Conservation (phyloP, 2,329 filamentous ascomycete species). For the Ceratocystis cacaofunesta region DNA sequence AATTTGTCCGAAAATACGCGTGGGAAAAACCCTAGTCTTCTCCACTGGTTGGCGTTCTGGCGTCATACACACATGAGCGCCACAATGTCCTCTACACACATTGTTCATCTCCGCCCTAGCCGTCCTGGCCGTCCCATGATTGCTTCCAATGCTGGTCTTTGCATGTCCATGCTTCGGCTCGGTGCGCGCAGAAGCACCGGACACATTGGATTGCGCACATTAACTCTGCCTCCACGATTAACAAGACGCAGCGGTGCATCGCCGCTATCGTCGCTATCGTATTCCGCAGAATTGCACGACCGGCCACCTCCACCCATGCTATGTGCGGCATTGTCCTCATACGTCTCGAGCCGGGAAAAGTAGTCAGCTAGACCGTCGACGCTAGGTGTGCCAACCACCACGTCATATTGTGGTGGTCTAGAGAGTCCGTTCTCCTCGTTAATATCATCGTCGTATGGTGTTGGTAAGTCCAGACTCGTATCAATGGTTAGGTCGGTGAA, state of each 20-base stretch:
- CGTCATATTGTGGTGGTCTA: constrained; percentile 73
- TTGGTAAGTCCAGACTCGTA: constrained; percentile 19
- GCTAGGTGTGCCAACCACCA: constrained; percentile 54
- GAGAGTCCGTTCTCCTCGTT: constrained; percentile 31
- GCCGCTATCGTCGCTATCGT: constrained; percentile 21
- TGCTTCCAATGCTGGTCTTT: constrained; percentile 28
- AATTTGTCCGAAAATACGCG: too few relatives aligned
- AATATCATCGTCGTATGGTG: constrained; percentile 23
- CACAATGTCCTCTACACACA: neutral
- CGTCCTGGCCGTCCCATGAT: constrained; percentile 23
- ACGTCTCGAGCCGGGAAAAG: constrained; percentile 64
- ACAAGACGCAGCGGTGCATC: constrained; percentile 32
- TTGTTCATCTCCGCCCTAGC: constrained; percentile 8
- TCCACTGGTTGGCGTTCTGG: neutral
- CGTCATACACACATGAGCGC: neutral
- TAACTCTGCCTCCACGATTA: constrained; percentile 39
- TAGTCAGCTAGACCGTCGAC: constrained; percentile 69
- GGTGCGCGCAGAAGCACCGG: constrained; percentile 38
- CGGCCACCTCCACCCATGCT: constrained; percentile 21
- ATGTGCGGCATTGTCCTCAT: constrained; percentile 32
- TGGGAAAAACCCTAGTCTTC: neutral
- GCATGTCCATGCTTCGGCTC: constrained; percentile 42
- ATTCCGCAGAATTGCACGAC: constrained; percentile 19
- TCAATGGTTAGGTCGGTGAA: constrained; percentile 48
- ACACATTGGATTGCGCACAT: constrained; percentile 41